A percentile compares a stretch with the other conserved stretches of the same genome.
phyloP scores from a whole-genome alignment of 2,329 filamentous ascomycete species.

The Emergomyces orientalis region DNA sequence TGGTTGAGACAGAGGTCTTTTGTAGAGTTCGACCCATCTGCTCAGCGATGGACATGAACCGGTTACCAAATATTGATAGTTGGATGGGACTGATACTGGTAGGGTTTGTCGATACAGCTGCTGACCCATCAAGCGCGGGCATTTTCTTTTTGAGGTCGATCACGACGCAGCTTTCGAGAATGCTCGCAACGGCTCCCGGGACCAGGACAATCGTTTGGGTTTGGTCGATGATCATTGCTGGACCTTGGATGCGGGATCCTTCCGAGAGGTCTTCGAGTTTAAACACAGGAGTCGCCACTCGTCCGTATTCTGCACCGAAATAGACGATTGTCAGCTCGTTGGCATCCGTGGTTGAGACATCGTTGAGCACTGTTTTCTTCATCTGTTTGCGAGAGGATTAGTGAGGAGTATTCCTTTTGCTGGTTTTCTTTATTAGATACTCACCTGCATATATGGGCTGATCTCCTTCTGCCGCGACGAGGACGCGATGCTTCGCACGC shows the following conservation, averaged over 20 bases:
- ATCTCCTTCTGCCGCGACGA: conserved; percentile 52
- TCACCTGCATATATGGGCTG: conserved; percentile 56
- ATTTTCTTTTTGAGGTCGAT: conserved; percentile 59
- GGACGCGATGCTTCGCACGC: conserved; percentile 72
- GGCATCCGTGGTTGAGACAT: conserved; percentile 53
- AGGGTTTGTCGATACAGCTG: conserved; percentile 21
- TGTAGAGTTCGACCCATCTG: conserved; percentile 51
- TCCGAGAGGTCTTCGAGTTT: conserved; percentile 28
- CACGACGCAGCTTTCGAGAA: conserved; percentile 79
- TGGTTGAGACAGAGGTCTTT: conserved; percentile 49
- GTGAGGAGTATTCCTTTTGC: conserved; percentile 25
- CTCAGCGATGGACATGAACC: conserved; percentile 52
- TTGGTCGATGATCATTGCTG: conserved; percentile 67
- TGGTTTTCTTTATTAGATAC: background rate
- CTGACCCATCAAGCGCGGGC: conserved; percentile 14
- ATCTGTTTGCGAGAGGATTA: conserved; percentile 11
- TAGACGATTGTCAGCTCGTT: conserved; percentile 28
- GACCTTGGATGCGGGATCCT: conserved; percentile 44
- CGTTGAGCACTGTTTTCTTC: conserved; percentile 33
- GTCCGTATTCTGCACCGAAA: conserved; percentile 26
- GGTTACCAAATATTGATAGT: conserved; percentile 47
- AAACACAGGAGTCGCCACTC: conserved; percentile 30
- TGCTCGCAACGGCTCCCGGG: conserved; percentile 63
- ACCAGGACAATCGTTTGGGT: conserved; percentile 83
- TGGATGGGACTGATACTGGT: conserved; percentile 44